Percentiles rank a stretch among this genome's conserved stretches.
These are phyloP conservation scores for Phanerodontia chrysosporium DNA, from an alignment of 768 basidiomycete genomes.

Conservation along the genomic window DNA sequence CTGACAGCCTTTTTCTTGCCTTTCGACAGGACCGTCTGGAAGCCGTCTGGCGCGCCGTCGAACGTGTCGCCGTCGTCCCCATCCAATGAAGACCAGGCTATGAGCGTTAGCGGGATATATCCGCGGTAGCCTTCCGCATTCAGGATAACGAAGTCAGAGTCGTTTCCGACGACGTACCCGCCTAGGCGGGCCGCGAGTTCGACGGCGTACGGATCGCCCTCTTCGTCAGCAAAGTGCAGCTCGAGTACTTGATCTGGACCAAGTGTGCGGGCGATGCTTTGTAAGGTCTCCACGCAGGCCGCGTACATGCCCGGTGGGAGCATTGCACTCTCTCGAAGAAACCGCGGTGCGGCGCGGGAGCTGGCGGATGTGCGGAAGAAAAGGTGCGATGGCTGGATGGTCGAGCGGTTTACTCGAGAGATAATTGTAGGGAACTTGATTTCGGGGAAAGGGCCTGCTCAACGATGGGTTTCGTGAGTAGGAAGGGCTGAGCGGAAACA, in stretches of 20 bases:
- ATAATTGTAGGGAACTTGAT: constrained; percentile 69
- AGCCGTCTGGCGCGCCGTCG: constrained; percentile 46
- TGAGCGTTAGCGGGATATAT: constrained; percentile 72
- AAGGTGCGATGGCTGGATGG: constrained; percentile 58
- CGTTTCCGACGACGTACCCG: constrained; percentile 72
- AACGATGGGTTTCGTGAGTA: neutral
- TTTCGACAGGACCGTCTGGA: constrained; percentile 55
- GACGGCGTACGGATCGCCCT: constrained; percentile 81
- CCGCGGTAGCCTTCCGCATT: constrained; percentile 74
- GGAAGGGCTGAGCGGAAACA: neutral
- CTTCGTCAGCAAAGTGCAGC: constrained; percentile 73
- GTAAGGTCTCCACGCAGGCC: constrained; percentile 54
- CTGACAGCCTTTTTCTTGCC: constrained; percentile 37
- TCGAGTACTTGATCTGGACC: constrained; percentile 32
- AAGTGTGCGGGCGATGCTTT: constrained; percentile 21
- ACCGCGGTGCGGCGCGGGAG: constrained; percentile 62
- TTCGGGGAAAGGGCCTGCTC: constrained; percentile 61
- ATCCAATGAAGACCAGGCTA: constrained; percentile 54
- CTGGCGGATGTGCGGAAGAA: constrained; percentile 76
- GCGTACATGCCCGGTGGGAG: constrained; percentile 64
- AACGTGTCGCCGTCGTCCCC: constrained; percentile 21
- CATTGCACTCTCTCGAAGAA: constrained; percentile 69
- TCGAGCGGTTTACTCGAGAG: constrained; percentile 52
- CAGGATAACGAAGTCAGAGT: constrained; percentile 80
- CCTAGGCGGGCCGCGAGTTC: constrained; percentile 71